Evolutionary conservation across 352 stramenopile species (phyloP), one percentile per base, ranked within the genome.

Genomic region (Globisporangium ultimum): DNA sequence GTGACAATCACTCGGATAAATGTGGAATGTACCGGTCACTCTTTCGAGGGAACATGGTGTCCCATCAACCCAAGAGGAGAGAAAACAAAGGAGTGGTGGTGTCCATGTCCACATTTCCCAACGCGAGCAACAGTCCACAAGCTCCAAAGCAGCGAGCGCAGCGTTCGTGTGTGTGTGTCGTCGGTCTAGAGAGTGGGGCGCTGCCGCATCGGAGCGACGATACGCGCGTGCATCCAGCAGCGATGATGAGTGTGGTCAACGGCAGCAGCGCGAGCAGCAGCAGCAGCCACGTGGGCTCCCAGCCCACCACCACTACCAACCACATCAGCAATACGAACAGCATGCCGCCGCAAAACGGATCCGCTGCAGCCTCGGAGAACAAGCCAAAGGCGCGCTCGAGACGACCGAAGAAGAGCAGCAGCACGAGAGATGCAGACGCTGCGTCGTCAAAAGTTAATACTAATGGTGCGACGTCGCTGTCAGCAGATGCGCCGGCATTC

Each of bases 231-330:
- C 18, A 48, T 5, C 32, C 22, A 58, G 40, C 38, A 24, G 6
- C 36, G 52, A 42, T 38, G 57, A 66, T 63, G 63, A 70, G 63
- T 64, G 63, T 67, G 59, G 63, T 70, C 63, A 55, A 70, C 63
- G 63, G 63, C 61, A 65, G 53, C 34, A 61, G 63, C 63, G 38
- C 28, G 18, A 65, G 62, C 63, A 65, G 28, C 28, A 65, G 28
- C 28, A 36, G 45, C 58, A 65, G 61, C 63, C 63, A 70, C 59
- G 63, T 70, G 59, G 61, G 53, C 36, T 57, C 59, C 8, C 22
- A 38, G 20, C 53, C 63, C 63, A 67, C 59, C 59, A 65, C 55
- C 36, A 60, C 60, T n/a, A 63, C 47, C 46, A 68, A 62, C 63
- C 63, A 57, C 38, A 60, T 24, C 8, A 53, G 18, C 52, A n/a